Evolutionary conservation across 163 green algal species (phyloP).

Genomic region (Coccomyxa subellipsoidea): DNA sequence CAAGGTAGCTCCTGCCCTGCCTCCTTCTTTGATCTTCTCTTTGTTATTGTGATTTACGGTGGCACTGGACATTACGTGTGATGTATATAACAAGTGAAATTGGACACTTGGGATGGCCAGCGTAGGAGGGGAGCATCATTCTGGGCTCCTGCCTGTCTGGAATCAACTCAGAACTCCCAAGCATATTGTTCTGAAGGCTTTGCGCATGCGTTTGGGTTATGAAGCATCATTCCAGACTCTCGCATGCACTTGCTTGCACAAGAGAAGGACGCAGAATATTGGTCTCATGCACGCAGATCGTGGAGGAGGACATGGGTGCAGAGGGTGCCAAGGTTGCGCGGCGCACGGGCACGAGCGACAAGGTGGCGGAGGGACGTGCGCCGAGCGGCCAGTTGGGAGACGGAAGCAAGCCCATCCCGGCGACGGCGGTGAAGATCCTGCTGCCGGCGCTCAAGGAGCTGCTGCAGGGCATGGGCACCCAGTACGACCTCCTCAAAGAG

Average conservation of each 20-base stretch:
- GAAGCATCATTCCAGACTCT: too few species aligned
- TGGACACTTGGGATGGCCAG: not conserved
- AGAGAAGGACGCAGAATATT: too few species aligned
- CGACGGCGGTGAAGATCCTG: conserved; percentile 30
- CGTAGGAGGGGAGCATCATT: not conserved
- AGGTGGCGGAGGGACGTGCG: conserved; percentile 3
- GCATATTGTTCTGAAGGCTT: too few species aligned
- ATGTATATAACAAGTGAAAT: not conserved
- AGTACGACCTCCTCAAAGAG: conserved; percentile 47
- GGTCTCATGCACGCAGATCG: conserved; percentile 47
- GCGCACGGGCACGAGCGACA: not conserved
- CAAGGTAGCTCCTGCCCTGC: conserved; percentile 9
- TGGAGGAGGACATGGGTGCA: conserved; percentile 51
- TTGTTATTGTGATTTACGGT: not conserved
- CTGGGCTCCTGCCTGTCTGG: too few species aligned
- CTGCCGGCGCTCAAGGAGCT: conserved; percentile 56
- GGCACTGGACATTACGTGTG: not conserved
- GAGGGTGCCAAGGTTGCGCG: not conserved
- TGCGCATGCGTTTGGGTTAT: too few species aligned
- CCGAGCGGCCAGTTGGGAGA: not conserved
- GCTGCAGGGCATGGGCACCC: conserved; percentile 34
- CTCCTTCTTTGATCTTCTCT: not conserved
- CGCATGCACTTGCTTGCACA: too few species aligned
- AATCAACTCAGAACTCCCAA: too few species aligned
- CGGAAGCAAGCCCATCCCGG: conserved; percentile 3